These are phyloP conservation scores for Volutella citrinella DNA, from an alignment of 2,329 filamentous ascomycete species.

Conservation along the genomic window DNA sequence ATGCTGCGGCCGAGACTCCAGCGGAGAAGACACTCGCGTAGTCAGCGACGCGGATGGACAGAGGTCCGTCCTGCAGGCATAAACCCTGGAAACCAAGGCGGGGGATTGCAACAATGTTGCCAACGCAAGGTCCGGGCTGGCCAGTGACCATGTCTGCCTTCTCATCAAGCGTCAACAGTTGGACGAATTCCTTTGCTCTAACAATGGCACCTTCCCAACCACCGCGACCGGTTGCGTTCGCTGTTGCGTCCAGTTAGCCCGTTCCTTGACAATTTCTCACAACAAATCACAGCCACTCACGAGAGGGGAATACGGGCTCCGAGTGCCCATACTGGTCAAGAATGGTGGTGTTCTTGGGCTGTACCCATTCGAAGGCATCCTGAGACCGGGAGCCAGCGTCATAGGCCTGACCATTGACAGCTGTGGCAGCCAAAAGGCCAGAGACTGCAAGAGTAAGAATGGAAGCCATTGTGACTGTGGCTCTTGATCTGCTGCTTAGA, in stretches of 20 bases:
- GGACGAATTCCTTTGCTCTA: slow-evolving; percentile 34
- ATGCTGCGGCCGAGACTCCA: slow-evolving; percentile 59
- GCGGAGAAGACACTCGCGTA: slow-evolving; percentile 44
- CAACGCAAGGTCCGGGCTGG: slow-evolving; percentile 30
- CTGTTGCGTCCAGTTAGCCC: too few relatives aligned
- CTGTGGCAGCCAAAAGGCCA: slow-evolving; percentile 28
- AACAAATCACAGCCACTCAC: slow-evolving; percentile 24
- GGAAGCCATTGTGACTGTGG: slow-evolving; percentile 16
- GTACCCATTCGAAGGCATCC: slow-evolving; percentile 36
- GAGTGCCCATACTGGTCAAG: slow-evolving; percentile 38
- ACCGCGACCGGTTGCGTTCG: slow-evolving; percentile 32
- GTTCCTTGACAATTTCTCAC: too few relatives aligned
- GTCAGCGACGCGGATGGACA: slow-evolving; percentile 31
- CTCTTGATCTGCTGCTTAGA: slow-evolving; percentile 6
- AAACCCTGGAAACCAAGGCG: slow-evolving; percentile 41
- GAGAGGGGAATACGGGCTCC: slow-evolving; percentile 33
- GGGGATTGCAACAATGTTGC: slow-evolving; percentile 35
- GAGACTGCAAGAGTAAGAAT: slow-evolving; percentile 35
- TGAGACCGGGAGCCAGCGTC: slow-evolving; percentile 18
- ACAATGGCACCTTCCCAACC: slow-evolving; percentile 34
- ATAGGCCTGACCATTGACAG: slow-evolving; percentile 25
- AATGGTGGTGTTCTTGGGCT: slow-evolving; percentile 40
- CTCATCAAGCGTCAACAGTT: slow-evolving; percentile 26
- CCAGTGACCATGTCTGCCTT: slow-evolving; percentile 34
- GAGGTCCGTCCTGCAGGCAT: slow-evolving; percentile 38